These are phyloP conservation scores for Colletotrichum trifolii DNA, from an alignment of 2,329 filamentous ascomycete species.

Conservation along the genomic window DNA sequence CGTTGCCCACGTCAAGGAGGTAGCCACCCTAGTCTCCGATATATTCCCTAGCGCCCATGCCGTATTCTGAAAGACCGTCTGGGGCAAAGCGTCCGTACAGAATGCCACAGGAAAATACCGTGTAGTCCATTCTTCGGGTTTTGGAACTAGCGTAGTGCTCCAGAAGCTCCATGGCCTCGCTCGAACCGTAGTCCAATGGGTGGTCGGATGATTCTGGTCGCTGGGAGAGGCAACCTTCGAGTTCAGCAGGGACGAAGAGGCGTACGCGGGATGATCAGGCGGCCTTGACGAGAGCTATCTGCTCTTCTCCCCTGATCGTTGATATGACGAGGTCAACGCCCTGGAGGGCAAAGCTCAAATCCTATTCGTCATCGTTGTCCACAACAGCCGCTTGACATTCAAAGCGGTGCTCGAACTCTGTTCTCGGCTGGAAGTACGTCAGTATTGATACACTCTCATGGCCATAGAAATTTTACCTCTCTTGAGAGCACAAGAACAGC, in stretches of 20 bases:
- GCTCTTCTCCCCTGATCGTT: conserved; percentile 73
- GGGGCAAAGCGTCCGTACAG: conserved; percentile 81
- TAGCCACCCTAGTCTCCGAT: conserved; percentile 71
- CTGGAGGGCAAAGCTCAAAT: conserved; percentile 72
- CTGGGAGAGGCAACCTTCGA: conserved; percentile 71
- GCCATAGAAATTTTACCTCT: conserved; percentile 52
- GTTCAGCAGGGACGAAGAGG: conserved; percentile 80
- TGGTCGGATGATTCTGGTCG: conserved; percentile 61
- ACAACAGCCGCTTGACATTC: conserved; percentile 76
- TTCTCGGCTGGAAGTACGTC: conserved; percentile 56
- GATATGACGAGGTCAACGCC: conserved; percentile 82
- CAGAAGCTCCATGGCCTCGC: conserved; percentile 66
- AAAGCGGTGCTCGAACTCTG: conserved; percentile 61
- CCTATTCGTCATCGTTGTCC: conserved; percentile 70
- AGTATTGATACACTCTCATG: not conserved
- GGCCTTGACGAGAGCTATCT: conserved; percentile 78
- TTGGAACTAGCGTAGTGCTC: conserved; percentile 60
- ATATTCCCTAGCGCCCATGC: conserved; percentile 68
- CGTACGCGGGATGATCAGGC: conserved; percentile 72
- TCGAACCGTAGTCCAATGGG: conserved; percentile 70
- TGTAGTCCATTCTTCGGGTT: conserved; percentile 69
- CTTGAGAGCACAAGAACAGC: conserved; percentile 78
- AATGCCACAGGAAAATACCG: conserved; percentile 78
- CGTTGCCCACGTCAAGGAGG: conserved; percentile 69
- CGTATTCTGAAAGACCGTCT: conserved; percentile 69